Evolutionary conservation across 768 basidiomycete species (phyloP), one percentile per base, ranked within the genome.

Genomic region (Lactarius hatsudake): DNA sequence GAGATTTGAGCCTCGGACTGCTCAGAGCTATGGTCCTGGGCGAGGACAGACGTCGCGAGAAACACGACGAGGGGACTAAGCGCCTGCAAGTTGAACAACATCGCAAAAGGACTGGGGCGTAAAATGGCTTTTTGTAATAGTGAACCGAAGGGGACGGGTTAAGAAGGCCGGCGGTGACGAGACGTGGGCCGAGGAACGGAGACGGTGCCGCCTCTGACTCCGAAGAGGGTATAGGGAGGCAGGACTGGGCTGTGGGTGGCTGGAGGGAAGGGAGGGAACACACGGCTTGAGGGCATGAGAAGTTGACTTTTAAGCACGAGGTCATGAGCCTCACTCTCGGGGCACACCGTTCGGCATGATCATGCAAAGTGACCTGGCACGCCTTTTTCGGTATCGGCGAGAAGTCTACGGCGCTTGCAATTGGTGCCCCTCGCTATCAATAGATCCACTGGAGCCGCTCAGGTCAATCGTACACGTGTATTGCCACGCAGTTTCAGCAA

Each of bases 1-100:
- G 23, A 28, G n/a, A 62, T 66, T 36, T 57, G 56, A 9, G 65
- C 65, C 55, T 66, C 61, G n/a, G 61, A 61, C 20, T 61, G 53
- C 61, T 66, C 65, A 12, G 65, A 56, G 17, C 53, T 58, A 55
- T 55, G 65, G 42, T 61, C 65, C 38, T 66, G 65, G 12, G 65
- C 53, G 3, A 28, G 38, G 40, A 36, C 38, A 23, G 48, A 34
- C 8, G 56, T n/a, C 56, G 56, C 48, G 32, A 54, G 32, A 20
- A 36, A n/a, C 15, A 34, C 32, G 18, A 23, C 32, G 9, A 40
- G 13, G 12, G 26, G n/a, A 2, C 17, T 56, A 56, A 34, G 55
- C 28, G 55, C 55, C 5, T 6, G 30, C 1, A 8, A 56, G 9
- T 32, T 34, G 30, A 56, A 20, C 55, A 56, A 20, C 55, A 56